A percentile compares a stretch with the other conserved stretches of the same genome.
Conservation (phyloP, 306 rosid species). For the Vachellia collinsii region DNA sequence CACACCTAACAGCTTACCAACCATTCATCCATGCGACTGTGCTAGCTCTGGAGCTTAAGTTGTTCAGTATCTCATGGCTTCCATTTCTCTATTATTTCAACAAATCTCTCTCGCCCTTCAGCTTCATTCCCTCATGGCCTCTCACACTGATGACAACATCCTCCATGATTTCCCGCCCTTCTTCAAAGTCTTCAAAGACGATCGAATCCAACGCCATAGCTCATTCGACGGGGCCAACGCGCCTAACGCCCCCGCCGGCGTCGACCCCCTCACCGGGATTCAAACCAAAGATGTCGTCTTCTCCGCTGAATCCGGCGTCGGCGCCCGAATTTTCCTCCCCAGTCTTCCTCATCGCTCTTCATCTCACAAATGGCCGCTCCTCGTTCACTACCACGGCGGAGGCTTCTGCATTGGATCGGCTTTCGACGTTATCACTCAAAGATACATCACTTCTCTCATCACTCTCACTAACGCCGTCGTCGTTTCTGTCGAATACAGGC, state of each 20-base stretch:
- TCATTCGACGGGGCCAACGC: neutral
- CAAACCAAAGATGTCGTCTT: constrained; percentile 35
- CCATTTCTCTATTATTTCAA: neutral
- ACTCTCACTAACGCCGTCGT: constrained; percentile 28
- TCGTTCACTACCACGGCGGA: constrained; percentile 44
- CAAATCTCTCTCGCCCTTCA: neutral
- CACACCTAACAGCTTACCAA: neutral
- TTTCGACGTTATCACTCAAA: neutral
- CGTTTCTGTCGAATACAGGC: constrained; percentile 37
- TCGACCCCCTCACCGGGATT: constrained; percentile 28
- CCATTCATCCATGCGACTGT: neutral
- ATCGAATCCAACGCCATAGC: constrained; percentile 14
- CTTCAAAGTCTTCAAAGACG: constrained; percentile 38
- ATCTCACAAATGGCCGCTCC: constrained; percentile 33
- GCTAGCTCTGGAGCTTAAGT: neutral
- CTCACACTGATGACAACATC: neutral
- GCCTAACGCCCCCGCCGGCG: neutral
- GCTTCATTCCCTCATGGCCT: neutral
- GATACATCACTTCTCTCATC: constrained; percentile 7
- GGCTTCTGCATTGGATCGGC: constrained; percentile 45
- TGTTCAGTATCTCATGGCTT: neutral
- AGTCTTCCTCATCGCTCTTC: neutral
- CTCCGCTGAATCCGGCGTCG: constrained; percentile 11
- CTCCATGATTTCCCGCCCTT: constrained; percentile 29
- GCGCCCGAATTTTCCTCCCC: constrained; percentile 35